A percentile compares a stretch with the other conserved stretches of the same genome.
Conservation (phyloP, 305 asterid genomes). For the Plantago coronopus region DNA sequence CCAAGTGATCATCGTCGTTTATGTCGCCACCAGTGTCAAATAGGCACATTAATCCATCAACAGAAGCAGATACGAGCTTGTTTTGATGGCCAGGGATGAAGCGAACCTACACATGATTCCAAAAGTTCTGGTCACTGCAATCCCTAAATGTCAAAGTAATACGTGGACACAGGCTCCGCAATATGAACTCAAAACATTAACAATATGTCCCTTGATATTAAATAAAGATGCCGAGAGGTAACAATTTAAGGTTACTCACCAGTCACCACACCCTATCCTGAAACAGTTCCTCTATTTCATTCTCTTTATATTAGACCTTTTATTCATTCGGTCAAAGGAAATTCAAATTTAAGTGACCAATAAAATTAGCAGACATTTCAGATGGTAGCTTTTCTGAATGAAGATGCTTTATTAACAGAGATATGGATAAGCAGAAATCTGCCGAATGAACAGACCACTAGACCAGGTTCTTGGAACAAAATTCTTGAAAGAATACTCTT, state of each 20-base stretch:
- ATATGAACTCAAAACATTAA: not conserved
- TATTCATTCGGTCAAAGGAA: conserved; percentile 6
- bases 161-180: not conserved
- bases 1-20: conserved; percentile 80
- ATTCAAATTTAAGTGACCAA: conserved; percentile 4
- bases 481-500: not conserved
- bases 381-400: not conserved
- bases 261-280: no score
- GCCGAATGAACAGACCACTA: not conserved
- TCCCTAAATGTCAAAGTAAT: no score
- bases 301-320: not conserved
- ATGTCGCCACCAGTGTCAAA: conserved; percentile 80
- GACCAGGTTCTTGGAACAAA: not conserved
- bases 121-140: not conserved
- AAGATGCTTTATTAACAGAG: not conserved
- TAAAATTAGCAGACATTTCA: not conserved
- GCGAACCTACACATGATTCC: conserved; percentile 55
- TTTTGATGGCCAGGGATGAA: conserved; percentile 73
- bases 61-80: conserved; percentile 84
- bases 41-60: conserved; percentile 91
- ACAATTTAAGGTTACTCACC: no score
- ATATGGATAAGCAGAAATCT: not conserved
- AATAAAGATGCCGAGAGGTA: not conserved
- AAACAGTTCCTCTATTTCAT: not conserved
- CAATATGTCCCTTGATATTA: not conserved